Conservation (phyloP, 225 moss, liverwort and hornwort genomes). For the Neckera pumila region DNA sequence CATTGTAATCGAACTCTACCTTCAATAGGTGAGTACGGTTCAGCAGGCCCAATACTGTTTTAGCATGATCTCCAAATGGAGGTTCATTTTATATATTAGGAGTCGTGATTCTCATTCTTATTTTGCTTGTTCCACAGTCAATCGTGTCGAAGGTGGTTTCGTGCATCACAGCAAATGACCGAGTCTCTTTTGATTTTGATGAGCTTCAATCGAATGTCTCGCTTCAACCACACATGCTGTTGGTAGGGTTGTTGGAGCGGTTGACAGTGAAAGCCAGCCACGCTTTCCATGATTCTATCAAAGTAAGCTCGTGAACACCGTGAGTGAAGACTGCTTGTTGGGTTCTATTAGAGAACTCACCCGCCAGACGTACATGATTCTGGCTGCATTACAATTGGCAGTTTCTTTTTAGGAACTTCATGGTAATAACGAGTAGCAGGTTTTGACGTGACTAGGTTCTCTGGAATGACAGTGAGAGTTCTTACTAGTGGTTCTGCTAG, state of each 20-base stretch:
- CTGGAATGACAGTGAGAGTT: not conserved
- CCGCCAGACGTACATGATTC: not conserved
- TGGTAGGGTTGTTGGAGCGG: conserved; percentile 51
- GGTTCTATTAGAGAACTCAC: not conserved
- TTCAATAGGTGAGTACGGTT: not conserved
- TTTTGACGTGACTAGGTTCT: not conserved
- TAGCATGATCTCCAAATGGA: not conserved
- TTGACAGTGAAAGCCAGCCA: conserved; percentile 46
- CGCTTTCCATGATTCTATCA: conserved; percentile 44
- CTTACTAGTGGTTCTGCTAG: not conserved
- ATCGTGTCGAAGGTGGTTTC: conserved; percentile 86
- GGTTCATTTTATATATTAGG: not conserved
- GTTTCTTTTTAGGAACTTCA: not conserved
- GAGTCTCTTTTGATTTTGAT: not conserved
- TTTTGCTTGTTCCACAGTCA: conserved; percentile 33
- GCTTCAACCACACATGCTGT: conserved; percentile 13
- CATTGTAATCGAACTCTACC: not conserved
- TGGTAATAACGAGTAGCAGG: not conserved
- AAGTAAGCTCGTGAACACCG: conserved; percentile 32
- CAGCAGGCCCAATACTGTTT: not conserved
- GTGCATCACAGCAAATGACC: conserved; percentile 31
- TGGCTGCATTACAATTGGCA: not conserved
- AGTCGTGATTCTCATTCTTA: not conserved
- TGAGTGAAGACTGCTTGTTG: not conserved
- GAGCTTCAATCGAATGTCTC: conserved; percentile 1